Conservation (phyloP, 1,139 yeast genomes). For the Lodderomyces parapsilosis region DNA sequence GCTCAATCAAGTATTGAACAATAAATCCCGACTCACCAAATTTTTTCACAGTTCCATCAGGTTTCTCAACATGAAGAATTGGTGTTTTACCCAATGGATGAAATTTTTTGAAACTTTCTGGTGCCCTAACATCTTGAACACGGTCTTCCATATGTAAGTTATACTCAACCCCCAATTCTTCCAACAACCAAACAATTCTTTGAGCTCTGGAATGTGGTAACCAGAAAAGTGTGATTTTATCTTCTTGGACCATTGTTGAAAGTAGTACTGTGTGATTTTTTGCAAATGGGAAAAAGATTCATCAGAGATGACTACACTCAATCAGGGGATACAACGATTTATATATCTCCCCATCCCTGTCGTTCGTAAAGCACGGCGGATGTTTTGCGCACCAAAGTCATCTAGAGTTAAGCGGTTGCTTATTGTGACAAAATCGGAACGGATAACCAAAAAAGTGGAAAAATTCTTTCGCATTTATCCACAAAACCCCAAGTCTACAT, state of each 20-base stretch:
- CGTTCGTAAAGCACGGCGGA: no score
- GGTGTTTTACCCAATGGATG: conserved; percentile 47
- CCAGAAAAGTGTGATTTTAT: conserved; percentile 16
- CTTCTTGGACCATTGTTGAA: conserved; percentile 6
- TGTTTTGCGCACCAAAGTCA: no score
- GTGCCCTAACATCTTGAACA: conserved; percentile 26
- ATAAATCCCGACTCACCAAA: conserved; percentile 44
- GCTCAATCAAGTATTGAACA: conserved; percentile 27
- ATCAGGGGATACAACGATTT: no score
- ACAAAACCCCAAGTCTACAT: no score
- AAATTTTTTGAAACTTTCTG: conserved; percentile 30
- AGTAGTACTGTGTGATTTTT: no score
- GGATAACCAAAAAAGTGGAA: no score
- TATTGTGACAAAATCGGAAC: no score
- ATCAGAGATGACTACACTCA: no score
- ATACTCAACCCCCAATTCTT: conserved; percentile 24
- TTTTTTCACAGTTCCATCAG: conserved; percentile 10
- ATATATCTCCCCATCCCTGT: no score
- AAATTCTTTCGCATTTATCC: no score
- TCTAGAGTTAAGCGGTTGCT: no score
- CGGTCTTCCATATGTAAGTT: conserved; percentile 1
- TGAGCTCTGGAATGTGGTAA: conserved; percentile 40
- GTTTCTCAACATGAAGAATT: conserved; percentile 30
- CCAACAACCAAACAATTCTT: conserved; percentile 40
- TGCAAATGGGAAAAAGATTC: no score